Percentiles rank a stretch among this genome's conserved stretches.
Evolutionary conservation across 495 filamentous ascomycete genomes (phyloP).

Genomic region (Chaetomidium leptoderma): DNA sequence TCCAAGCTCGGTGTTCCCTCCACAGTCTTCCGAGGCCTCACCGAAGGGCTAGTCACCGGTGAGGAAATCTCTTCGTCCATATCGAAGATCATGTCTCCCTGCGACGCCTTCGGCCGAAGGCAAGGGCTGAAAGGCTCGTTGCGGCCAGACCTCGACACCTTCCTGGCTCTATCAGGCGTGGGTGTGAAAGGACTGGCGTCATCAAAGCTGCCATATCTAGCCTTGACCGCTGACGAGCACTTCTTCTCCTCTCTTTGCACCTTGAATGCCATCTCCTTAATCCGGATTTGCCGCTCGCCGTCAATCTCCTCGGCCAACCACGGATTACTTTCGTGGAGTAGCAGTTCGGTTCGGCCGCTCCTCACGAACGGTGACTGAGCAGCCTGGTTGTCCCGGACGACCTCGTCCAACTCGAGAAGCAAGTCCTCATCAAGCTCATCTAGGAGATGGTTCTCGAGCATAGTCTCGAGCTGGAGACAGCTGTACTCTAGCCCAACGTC

Average conservation of each 20-base stretch:
- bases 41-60: constrained; percentile 19
- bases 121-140: constrained; percentile 53
- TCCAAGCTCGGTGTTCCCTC: constrained; percentile 18
- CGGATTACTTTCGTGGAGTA: constrained; percentile 69
- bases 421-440: constrained; percentile 84
- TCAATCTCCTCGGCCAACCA: constrained; percentile 47
- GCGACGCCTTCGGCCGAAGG: constrained; percentile 60
- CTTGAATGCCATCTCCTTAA: constrained; percentile 54
- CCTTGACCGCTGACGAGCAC: constrained; percentile 44
- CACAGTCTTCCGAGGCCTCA: constrained; percentile 15
- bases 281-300: constrained; percentile 47
- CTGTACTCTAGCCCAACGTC: constrained; percentile 85
- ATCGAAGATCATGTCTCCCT: constrained; percentile 81
- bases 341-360: constrained; percentile 65
- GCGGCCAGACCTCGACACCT: constrained; percentile 43
- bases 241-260: constrained; percentile 56
- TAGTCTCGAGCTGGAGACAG: constrained; percentile 80
- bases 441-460: constrained; percentile 82
- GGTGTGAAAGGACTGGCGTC: constrained; percentile 51
- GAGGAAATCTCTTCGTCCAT: constrained; percentile 75
- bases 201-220: constrained; percentile 51
- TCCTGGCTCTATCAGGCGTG: constrained; percentile 50
- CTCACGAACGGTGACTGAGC: constrained; percentile 68
- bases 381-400: constrained; percentile 77
- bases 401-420: constrained; percentile 67